Evolutionary conservation across 192 early-diverging fungal species (phyloP).

Genomic region (Gryganskiella cystojenkinii): DNA sequence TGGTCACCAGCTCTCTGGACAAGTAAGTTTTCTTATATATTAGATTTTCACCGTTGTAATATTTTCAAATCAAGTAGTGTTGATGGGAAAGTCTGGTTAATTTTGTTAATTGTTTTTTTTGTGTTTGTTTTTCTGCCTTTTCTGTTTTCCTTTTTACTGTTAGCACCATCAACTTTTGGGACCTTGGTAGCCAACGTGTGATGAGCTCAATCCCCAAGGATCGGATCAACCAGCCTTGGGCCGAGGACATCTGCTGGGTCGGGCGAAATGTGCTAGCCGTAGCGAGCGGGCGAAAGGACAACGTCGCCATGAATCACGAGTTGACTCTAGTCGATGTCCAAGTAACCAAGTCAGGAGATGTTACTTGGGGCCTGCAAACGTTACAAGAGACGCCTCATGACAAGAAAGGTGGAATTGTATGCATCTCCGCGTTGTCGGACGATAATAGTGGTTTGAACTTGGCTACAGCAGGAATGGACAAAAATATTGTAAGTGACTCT

Average conservation of each 20-base stretch:
- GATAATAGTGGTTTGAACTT: conserved; percentile 12
- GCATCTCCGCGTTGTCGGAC: conserved; percentile 18
- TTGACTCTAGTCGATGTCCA: conserved; percentile 28
- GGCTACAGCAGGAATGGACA: conserved; percentile 33
- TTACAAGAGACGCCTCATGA: conserved; percentile 32
- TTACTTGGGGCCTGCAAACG: conserved; percentile 22
- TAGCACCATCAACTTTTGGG: conserved; percentile 49
- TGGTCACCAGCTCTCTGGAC: conserved; percentile 47
- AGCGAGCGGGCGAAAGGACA: conserved; percentile 26
- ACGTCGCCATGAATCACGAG: conserved; percentile 15
- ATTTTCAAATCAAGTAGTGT: too few relatives aligned
- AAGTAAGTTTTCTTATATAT: conserved; percentile 16
- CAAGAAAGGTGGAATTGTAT: conserved; percentile 32
- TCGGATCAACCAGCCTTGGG: conserved; percentile 29
- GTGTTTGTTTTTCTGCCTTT: neutral
- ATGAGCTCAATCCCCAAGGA: conserved; percentile 23
- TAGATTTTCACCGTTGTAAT: too few relatives aligned
- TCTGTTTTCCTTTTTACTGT: neutral
- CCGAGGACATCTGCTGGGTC: conserved; percentile 52
- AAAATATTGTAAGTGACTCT: conserved; percentile 42
- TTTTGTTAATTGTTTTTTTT: too few relatives aligned
- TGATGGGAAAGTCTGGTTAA: too few relatives aligned
- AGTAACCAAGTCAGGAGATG: neutral
- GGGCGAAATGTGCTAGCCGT: conserved; percentile 29
- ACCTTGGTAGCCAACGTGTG: conserved; percentile 15